phyloP scores from a whole-genome alignment of 1,284 basidiomycete species.

The Tilletia setariae region DNA sequence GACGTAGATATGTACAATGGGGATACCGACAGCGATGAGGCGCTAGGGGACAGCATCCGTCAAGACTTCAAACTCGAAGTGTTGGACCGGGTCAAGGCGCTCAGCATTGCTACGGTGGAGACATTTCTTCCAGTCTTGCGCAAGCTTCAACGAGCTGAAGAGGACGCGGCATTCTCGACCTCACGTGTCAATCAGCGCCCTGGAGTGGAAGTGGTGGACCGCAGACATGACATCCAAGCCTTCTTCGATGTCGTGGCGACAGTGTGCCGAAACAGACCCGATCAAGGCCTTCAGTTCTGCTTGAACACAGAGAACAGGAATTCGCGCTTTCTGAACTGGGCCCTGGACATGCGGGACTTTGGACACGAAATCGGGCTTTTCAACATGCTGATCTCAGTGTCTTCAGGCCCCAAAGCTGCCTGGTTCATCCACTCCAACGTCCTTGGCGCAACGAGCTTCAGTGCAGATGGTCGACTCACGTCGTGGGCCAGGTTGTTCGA shows the following conservation, averaged over 20 bases:
- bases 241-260: slow-evolving; percentile 49
- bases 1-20: slow-evolving; percentile 20
- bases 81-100: slow-evolving; percentile 45
- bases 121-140: slow-evolving; percentile 46
- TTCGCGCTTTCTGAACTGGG: slow-evolving; percentile 51
- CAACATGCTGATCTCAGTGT: slow-evolving; percentile 49
- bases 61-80: slow-evolving; percentile 45
- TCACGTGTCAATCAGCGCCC: slow-evolving; percentile 37
- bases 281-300: slow-evolving; percentile 48
- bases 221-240: slow-evolving; percentile 52
- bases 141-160: slow-evolving; percentile 50
- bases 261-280: slow-evolving; percentile 42
- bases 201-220: slow-evolving; percentile 22
- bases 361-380: slow-evolving; percentile 51
- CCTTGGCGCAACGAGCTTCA: slow-evolving; percentile 24
- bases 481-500: slow-evolving; percentile 51
- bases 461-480: slow-evolving; percentile 32
- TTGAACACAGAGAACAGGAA: slow-evolving; percentile 34
- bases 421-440: slow-evolving; percentile 36
- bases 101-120: slow-evolving; percentile 35
- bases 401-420: slow-evolving; percentile 41
- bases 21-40: slow-evolving; percentile 28
- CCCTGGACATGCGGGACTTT: slow-evolving; percentile 49
- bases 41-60: slow-evolving; percentile 13
- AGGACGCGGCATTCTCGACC: slow-evolving; percentile 48